Evolutionary conservation across 2,329 filamentous ascomycete genomes (phyloP), one percentile per base, ranked within the genome.

Genomic region (Curvularia verruculosa): DNA sequence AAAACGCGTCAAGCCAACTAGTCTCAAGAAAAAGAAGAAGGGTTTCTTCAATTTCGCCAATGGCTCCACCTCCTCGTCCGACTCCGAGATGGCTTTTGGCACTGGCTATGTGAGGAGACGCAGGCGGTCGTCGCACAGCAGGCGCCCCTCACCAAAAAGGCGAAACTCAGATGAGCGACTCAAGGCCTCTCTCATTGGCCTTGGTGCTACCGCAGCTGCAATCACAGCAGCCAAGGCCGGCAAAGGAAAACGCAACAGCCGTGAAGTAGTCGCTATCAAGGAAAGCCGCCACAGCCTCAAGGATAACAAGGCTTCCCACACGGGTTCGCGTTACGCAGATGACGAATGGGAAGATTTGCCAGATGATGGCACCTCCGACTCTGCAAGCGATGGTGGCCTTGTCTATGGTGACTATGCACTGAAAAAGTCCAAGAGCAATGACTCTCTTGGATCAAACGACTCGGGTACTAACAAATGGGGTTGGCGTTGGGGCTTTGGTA

Each of bases 401-500:
- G 86, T 87, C 1, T 90, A 87, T 65, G 87, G 87, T 40, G 81
- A 80, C 45, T 76, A 75, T 31, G 70, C 72, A 24, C 65, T 66
- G 59, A 68, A 66, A 40, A 70, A 69, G 49, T 76, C 72, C 28
- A 64, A 80, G 60, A 85, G 83, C 57, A 73, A 76, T 37, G 83
- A 84, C 48, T 85, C 84, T 10, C 74, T 85, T 1, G 75, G 70
- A 4, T 85, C 84, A 1, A 79, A 83, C n/a, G 78, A 75, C 26
- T 85, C 83, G 23, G 82, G 81, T 23, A 81, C 79, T 2, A 80
- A 78, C 50, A 84, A 84, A 66, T 88, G 85, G 85, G 79, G 81
- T 26, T 87, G 85, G 85, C 78, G 83, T 56, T 87, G 85, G 83
- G 82, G 84, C 29, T 81, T 78, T 58, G 80, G 81, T 66, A 82